Evolutionary conservation across 1,139 yeast species (phyloP).

Genomic region (Zhuliangozyma blackwelliae): DNA sequence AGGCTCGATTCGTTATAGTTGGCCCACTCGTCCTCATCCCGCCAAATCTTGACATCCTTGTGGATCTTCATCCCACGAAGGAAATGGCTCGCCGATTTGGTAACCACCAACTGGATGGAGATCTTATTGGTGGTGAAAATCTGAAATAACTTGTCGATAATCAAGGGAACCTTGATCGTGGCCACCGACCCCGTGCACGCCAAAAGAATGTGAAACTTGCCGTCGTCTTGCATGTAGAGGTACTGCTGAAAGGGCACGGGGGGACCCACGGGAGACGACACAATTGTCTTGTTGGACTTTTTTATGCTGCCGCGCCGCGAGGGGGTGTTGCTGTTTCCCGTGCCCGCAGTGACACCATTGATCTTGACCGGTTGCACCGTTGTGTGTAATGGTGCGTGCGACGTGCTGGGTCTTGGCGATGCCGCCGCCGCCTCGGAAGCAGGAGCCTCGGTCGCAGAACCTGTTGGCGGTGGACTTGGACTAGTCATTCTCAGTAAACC

Average conservation of each 20-base stretch:
- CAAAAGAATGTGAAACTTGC: slow-evolving; percentile 76
- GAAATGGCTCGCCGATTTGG: slow-evolving; percentile 80
- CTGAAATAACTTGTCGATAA: slow-evolving; percentile 77
- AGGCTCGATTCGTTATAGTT: slow-evolving; percentile 39
- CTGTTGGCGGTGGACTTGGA: slow-evolving; percentile 15
- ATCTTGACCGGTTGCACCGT: slow-evolving; percentile 20
- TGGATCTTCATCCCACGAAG: slow-evolving; percentile 75
- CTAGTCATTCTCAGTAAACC: slow-evolving; percentile 5
- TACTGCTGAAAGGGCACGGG: slow-evolving; percentile 73
- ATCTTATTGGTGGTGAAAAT: slow-evolving; percentile 67
- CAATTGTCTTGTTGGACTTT: slow-evolving; percentile 32
- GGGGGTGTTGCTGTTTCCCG: slow-evolving; percentile 10
- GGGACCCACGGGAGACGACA: slow-evolving; percentile 59
- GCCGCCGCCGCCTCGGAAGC: slow-evolving; percentile 1
- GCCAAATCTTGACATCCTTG: slow-evolving; percentile 83
- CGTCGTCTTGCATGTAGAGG: slow-evolving; percentile 67
- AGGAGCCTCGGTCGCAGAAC: slow-evolving; percentile 1
- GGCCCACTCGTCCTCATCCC: slow-evolving; percentile 90
- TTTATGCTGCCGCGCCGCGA: slow-evolving; percentile 20
- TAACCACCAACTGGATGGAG: slow-evolving; percentile 80
- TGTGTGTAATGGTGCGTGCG: not conserved
- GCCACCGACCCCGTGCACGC: slow-evolving; percentile 98
- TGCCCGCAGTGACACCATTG: slow-evolving; percentile 4
- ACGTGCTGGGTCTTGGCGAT: not conserved
- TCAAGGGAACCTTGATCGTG: slow-evolving; percentile 83